phyloP scores from a whole-genome alignment of 176 grass and related monocot genomes.

The Rhynchospora breviuscula region DNA sequence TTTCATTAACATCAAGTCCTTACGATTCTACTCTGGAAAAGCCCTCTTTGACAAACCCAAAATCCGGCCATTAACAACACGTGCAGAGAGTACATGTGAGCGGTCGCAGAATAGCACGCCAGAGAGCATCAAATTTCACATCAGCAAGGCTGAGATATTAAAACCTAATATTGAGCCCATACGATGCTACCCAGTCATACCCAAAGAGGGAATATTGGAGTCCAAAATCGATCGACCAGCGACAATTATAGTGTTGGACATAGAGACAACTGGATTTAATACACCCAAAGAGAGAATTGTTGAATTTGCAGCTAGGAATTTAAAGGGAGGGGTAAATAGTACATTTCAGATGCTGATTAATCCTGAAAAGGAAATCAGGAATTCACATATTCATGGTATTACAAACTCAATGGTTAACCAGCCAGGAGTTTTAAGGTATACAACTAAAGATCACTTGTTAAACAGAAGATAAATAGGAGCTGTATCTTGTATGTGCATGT shows the following conservation, averaged over 20 bases:
- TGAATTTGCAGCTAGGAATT: conserved; percentile 64
- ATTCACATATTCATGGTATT: conserved; percentile 20
- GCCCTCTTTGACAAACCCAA: conserved; percentile 25
- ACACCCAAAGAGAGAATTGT: conserved; percentile 40
- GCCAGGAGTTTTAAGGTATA: conserved; percentile 60
- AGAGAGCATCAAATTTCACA: conserved; percentile 8
- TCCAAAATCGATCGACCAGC: conserved; percentile 32
- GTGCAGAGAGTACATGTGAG: conserved; percentile 18
- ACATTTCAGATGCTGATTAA: conserved; percentile 78
- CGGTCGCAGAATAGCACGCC: conserved; percentile 1
- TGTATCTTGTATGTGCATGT: no score
- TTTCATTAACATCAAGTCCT: conserved; percentile 25
- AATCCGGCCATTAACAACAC: conserved; percentile 30
- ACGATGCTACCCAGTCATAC: conserved; percentile 21
- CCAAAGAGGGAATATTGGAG: conserved; percentile 21
- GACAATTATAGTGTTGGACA: conserved; percentile 69
- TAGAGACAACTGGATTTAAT: conserved; percentile 62
- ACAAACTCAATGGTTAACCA: conserved; percentile 45
- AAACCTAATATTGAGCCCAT: conserved; percentile 28
- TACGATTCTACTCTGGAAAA: conserved; percentile 29
- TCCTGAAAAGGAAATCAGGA: conserved; percentile 37
- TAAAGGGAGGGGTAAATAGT: conserved; percentile 71
- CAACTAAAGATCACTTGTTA: neutral
- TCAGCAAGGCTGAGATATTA: conserved; percentile 17
- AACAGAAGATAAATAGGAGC: neutral